phyloP scores from a whole-genome alignment of 495 filamentous ascomycete species.

The Aspergillus bridgeri region DNA sequence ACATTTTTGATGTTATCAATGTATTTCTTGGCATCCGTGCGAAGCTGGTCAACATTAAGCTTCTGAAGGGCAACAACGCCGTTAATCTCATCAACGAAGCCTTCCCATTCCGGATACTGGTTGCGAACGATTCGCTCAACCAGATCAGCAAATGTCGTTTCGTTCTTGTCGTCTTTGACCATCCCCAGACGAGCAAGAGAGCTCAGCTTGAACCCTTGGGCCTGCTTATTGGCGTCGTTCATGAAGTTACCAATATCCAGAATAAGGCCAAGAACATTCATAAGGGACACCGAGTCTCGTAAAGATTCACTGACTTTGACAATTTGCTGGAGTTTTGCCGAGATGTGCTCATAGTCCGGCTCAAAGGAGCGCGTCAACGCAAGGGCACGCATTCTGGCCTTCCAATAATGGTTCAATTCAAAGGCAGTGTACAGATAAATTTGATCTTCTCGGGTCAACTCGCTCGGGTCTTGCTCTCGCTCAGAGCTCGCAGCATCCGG shows the following conservation, averaged over 20 bases:
- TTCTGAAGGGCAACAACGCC: constrained; percentile 84
- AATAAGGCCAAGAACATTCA: constrained; percentile 94
- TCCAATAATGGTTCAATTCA: constrained; percentile 98
- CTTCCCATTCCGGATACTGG: constrained; percentile 94
- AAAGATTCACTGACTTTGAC: constrained; percentile 84
- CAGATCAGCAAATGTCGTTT: constrained; percentile 90
- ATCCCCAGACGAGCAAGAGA: constrained; percentile 92
- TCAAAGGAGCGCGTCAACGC: constrained; percentile 82
- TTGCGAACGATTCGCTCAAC: constrained; percentile 96
- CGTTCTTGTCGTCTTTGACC: constrained; percentile 99
- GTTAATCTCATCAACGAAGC: constrained; percentile 78
- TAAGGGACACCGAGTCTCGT: constrained; percentile 83
- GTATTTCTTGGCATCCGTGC: constrained; percentile 85
- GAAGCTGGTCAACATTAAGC: constrained; percentile 90
- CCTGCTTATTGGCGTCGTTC: constrained; percentile 99
- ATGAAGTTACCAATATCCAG: constrained; percentile 99
- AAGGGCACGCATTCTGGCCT: constrained; percentile 89
- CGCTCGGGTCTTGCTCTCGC: constrained; percentile 81
- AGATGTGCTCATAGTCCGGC: constrained; percentile 86
- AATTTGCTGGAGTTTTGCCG: constrained; percentile 73
- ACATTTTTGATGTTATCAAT: constrained; percentile 93
- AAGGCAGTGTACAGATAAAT: constrained; percentile 91
- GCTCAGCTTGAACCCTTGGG: constrained; percentile 94
- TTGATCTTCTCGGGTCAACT: constrained; percentile 92
- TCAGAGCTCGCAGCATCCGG: constrained; percentile 74